phyloP scores from a whole-genome alignment of 2,329 filamentous ascomycete species.

The Hortaea werneckii region DNA sequence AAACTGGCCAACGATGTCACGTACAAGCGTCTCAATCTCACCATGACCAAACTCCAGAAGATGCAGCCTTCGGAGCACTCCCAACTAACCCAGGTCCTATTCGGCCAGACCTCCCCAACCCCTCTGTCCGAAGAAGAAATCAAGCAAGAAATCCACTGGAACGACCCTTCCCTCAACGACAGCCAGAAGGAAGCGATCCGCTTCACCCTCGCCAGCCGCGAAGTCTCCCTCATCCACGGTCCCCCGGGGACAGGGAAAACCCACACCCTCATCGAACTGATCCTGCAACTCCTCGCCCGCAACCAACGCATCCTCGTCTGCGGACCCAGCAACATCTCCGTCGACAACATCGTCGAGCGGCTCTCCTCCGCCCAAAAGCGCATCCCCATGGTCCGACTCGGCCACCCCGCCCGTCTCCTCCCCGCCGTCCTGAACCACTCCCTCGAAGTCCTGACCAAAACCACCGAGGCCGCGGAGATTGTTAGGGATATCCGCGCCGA shows the following conservation, averaged over 20 bases:
- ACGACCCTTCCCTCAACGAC: constrained; percentile 47
- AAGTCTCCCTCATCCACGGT: constrained; percentile 85
- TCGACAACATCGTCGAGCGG: constrained; percentile 96
- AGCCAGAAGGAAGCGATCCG: constrained; percentile 55
- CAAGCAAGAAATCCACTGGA: constrained; percentile 38
- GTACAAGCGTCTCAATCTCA: constrained; percentile 55
- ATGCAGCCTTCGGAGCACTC: constrained; percentile 47
- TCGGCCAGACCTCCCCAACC: constrained; percentile 47
- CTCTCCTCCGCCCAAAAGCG: constrained; percentile 59
- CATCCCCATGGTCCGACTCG: constrained; percentile 76
- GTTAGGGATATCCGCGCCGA: constrained; percentile 84
- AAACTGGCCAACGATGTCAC: constrained; percentile 59
- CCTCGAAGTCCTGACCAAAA: constrained; percentile 80
- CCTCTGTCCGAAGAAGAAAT: constrained; percentile 37
- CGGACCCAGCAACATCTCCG: constrained; percentile 90
- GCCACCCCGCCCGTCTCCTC: constrained; percentile 82
- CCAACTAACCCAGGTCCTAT: constrained; percentile 49
- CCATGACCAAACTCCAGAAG: constrained; percentile 50
- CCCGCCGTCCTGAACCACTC: constrained; percentile 84
- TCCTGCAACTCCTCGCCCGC: constrained; percentile 73
- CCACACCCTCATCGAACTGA: constrained; percentile 88
- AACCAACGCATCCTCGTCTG: constrained; percentile 77
- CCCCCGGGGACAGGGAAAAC: constrained; percentile 96
- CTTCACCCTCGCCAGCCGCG: constrained; percentile 74
- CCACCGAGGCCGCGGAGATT: constrained; percentile 79